Percentiles rank a stretch among this genome's conserved stretches.
phyloP scores from a whole-genome alignment of 306 rosid species.

The Ormosia emarginata region DNA sequence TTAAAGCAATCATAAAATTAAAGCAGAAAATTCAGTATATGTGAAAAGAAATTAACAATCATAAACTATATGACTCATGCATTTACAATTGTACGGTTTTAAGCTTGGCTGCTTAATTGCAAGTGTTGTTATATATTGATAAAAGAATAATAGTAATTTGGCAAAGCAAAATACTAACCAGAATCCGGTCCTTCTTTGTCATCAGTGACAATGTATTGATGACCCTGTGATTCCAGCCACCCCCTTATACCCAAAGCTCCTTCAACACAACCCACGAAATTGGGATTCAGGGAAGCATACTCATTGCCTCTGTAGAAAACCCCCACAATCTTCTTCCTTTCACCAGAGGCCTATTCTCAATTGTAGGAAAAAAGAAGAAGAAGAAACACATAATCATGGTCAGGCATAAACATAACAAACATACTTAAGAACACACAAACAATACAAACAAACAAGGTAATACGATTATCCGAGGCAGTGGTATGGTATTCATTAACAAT shows the following conservation, averaged over 20 bases:
- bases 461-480: background rate
- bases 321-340: constrained; percentile 88
- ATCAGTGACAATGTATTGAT: constrained; percentile 85
- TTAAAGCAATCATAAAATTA: constrained; percentile 1
- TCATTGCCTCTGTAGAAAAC: constrained; percentile 91
- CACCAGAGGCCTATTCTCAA: constrained; percentile 63
- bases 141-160: background rate
- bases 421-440: background rate
- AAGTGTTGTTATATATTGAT: background rate
- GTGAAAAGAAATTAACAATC: background rate
- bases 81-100: background rate
- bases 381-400: background rate
- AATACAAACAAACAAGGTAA: too few relatives aligned
- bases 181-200: constrained; percentile 85
- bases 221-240: constrained; percentile 95
- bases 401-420: background rate
- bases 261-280: constrained; percentile 88
- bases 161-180: constrained; percentile 45
- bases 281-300: constrained; percentile 76
- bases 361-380: background rate
- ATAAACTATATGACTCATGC: background rate
- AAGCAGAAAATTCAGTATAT: background rate
- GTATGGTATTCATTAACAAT: background rate
- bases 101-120: background rate
- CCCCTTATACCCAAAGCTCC: constrained; percentile 81